Evolutionary conservation across 2,329 filamentous ascomycete species (phyloP).

Genomic region (Beauveria sp.): DNA sequence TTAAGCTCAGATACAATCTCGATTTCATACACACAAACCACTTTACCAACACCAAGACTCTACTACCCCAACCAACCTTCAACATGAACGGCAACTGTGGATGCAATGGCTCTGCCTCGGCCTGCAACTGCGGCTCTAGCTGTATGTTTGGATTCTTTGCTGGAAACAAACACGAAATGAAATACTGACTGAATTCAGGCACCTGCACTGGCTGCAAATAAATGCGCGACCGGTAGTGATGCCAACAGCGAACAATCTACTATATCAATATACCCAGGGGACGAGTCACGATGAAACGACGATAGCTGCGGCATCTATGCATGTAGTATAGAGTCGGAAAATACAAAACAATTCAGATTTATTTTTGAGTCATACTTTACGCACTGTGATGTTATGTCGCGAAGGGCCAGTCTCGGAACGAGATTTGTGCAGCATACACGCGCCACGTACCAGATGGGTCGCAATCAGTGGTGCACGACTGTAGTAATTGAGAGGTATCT

Average conservation of each 20-base stretch:
- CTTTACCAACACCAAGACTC: neutral
- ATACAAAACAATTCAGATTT: too few species aligned
- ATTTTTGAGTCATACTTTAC: too few species aligned
- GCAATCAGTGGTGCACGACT: too few species aligned
- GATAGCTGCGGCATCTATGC: neutral
- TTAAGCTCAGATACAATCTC: conserved; percentile 5
- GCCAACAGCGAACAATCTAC: neutral
- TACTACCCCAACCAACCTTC: conserved; percentile 3
- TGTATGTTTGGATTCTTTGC: neutral
- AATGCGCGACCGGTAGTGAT: neutral
- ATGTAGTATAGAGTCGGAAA: too few species aligned
- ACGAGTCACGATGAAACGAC: neutral
- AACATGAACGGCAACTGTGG: conserved; percentile 12
- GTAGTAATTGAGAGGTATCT: too few species aligned
- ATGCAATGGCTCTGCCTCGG: conserved; percentile 12
- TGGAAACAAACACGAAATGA: neutral
- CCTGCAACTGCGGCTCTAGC: conserved; percentile 12
- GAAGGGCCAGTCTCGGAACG: too few species aligned
- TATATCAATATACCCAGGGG: neutral
- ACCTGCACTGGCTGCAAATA: conserved; percentile 12
- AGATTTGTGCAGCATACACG: too few species aligned
- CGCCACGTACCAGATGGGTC: too few species aligned
- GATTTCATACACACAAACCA: neutral
- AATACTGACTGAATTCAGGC: conserved; percentile 1
- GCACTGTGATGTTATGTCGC: too few species aligned